Base-by-base conservation (phyloP, 345 rosid genomes). In the Eucalyptus cladocalyx region DNA sequence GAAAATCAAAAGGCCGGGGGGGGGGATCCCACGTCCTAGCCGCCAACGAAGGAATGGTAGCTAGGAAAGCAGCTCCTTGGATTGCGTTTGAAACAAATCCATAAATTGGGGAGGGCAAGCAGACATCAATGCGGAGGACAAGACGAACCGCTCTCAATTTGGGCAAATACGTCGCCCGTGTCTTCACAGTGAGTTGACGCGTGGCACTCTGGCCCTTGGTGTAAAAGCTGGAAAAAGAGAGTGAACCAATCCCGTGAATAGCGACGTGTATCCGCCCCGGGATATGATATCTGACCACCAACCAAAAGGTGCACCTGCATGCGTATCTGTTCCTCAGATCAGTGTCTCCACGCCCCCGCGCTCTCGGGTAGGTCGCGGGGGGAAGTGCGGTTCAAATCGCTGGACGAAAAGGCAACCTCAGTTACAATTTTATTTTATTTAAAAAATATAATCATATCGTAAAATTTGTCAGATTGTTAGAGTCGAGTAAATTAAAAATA, bases 161-260 rank as follows among this genome's bases (percentile, higher is more conserved):
- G 76, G 21, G 3, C 40, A n/a, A 5, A 1, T n/a, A 3, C 5
- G 40, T 4, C 37, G 17, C 14, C 32, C 32, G 69, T 30, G 17
- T 12, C 69, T 13, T 14, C 67, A 28, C 34, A 6, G 34, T 4
- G 9, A 30, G 8, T 62, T 30, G 76, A 3, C 37, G 37, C 2
- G 19, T 1, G 19, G 48, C 48, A 45, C 48, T 45, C 4, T 47
- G 48, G 69, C 17, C 34, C 62, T 1, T 19, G 58, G 26, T 53
- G 11, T 4, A 7, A 5, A 56, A 23, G 14, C 30, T 14, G 0
- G 5, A 56, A 24, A 56, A 10, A 0, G 13, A 4, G 14, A 56
- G 34, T 30, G 34, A 6, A 6, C 32, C 62, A 5, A 2, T 26
- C 62, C 62, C 62, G 4, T 1, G 7, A 30, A 62, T 6, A 62